Evolutionary conservation across 1,284 basidiomycete species (phyloP), one percentile per base, ranked within the genome.

Genomic region (Quambalaria eucalypti): DNA sequence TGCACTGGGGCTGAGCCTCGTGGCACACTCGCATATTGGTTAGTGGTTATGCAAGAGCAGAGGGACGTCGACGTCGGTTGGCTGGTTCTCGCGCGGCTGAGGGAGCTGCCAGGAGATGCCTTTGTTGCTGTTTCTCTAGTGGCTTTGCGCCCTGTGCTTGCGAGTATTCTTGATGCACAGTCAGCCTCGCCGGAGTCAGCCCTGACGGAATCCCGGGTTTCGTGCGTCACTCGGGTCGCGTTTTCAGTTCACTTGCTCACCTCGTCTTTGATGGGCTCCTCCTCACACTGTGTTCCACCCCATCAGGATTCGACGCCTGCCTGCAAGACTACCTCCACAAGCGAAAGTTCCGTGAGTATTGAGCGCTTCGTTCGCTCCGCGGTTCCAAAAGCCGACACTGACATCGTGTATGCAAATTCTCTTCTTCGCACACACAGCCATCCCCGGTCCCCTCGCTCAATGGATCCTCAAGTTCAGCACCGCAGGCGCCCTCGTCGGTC

Each of bases 21-120:
- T 98, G 62, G 84, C 95, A 73, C 93, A 98, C 81, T 88, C 87
- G 76, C 91, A 99, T 78, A 89, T 98, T 65, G 90, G 42, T 46
- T 12, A 46, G 42, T 46, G 10, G n/a, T 9, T 8, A 8, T 14
- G 42, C 42, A 89, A 52, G 26, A 7, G 1, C 87, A 90, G 69
- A 75, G 82, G 23, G 77, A 83, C 55, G 60, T 90, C 48, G 83
- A 86, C 51, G 36, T 50, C 9, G 31, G 31, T 16, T 8, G 8
- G 8, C 9, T 33, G n/a, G n/a, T n/a, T n/a, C n/a, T n/a, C n/a
- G n/a, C n/a, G n/a, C n/a, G n/a, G n/a, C n/a, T n/a, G n/a, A n/a
- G n/a, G n/a, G n/a, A n/a, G n/a, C n/a, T n/a, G n/a, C n/a, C n/a
- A n/a, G n/a, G n/a, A n/a, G n/a, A n/a, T n/a, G n/a, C n/a, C n/a